These are phyloP conservation scores for Exobasidium cylindrosporum DNA, from an alignment of 1,284 basidiomycete species.

Conservation along the genomic window DNA sequence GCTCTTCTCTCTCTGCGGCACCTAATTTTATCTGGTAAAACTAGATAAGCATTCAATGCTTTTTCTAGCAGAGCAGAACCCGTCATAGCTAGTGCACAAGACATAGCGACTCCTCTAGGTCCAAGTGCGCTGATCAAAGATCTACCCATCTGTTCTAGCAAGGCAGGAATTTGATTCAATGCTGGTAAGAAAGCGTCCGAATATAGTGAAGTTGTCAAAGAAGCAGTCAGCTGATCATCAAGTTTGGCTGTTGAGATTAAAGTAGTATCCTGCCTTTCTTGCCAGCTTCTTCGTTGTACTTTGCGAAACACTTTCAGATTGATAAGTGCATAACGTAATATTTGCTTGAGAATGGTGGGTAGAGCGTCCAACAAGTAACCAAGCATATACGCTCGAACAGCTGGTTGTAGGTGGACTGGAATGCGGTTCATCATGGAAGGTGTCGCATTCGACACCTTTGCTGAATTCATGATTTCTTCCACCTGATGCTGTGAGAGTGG, in stretches of 20 bases:
- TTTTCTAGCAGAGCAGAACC: slow-evolving; percentile 23
- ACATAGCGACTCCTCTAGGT: slow-evolving; percentile 31
- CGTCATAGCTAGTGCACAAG: slow-evolving; percentile 35
- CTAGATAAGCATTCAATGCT: not conserved
- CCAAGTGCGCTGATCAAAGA: slow-evolving; percentile 27
- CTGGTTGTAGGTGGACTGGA: slow-evolving; percentile 21
- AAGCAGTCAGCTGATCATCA: not conserved
- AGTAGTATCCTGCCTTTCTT: slow-evolving; percentile 15
- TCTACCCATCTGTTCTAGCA: slow-evolving; percentile 22
- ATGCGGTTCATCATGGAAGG: not conserved
- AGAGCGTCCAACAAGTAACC: slow-evolving; percentile 45
- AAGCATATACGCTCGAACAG: slow-evolving; percentile 36
- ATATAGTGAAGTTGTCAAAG: not conserved
- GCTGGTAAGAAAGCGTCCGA: slow-evolving; percentile 13
- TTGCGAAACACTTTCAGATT: slow-evolving; percentile 22
- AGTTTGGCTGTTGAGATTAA: not conserved
- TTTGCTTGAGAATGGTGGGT: slow-evolving; percentile 41
- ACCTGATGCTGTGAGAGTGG: no score
- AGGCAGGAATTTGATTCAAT: slow-evolving; percentile 12
- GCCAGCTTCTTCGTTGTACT: slow-evolving; percentile 19
- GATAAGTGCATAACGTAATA: slow-evolving; percentile 25
- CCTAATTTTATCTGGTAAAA: not conserved
- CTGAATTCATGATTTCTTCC: not conserved
- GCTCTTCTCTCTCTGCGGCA: slow-evolving; percentile 1
- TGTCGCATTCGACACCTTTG: not conserved